A percentile compares a stretch with the other conserved stretches of the same genome.
These are phyloP conservation scores for Talaromyces wortmannii DNA, from an alignment of 495 filamentous ascomycete species.

Conservation along the genomic window DNA sequence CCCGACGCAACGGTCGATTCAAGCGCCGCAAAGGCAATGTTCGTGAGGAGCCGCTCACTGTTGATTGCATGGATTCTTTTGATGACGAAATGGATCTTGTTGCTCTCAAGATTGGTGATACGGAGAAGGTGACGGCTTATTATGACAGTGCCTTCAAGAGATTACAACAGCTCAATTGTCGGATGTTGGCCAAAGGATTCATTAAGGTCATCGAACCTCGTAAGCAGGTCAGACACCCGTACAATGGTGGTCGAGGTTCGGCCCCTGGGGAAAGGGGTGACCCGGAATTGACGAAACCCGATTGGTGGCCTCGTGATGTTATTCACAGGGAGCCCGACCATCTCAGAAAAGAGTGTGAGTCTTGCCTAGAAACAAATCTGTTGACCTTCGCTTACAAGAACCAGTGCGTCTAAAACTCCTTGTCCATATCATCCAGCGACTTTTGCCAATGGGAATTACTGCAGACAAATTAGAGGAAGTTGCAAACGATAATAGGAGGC, in stretches of 20 bases:
- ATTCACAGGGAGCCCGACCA: constrained; percentile 85
- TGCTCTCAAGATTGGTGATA: constrained; percentile 31
- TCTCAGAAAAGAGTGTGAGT: constrained; percentile 64
- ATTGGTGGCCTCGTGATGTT: constrained; percentile 69
- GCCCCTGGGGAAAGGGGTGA: constrained; percentile 32
- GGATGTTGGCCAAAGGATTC: constrained; percentile 64
- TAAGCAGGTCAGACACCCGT: constrained; percentile 80
- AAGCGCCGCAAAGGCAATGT: constrained; percentile 26
- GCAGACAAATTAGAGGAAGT: constrained; percentile 35
- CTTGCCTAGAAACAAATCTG: not conserved
- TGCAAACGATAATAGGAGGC: constrained; percentile 32
- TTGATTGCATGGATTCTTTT: not conserved
- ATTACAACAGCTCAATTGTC: constrained; percentile 41
- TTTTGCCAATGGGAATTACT: constrained; percentile 25
- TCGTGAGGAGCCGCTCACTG: constrained; percentile 1
- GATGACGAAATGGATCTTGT: constrained; percentile 21
- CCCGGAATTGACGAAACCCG: constrained; percentile 55
- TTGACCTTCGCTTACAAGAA: not conserved
- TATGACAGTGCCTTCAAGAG: constrained; percentile 32
- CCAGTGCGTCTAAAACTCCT: constrained; percentile 34
- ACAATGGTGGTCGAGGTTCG: constrained; percentile 53
- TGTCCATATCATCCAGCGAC: constrained; percentile 39
- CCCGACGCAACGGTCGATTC: constrained; percentile 10
- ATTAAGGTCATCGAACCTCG: constrained; percentile 79
- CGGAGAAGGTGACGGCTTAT: constrained; percentile 25